Base-by-base conservation (phyloP, 768 basidiomycete genomes). In the Suillus tomentosus region DNA sequence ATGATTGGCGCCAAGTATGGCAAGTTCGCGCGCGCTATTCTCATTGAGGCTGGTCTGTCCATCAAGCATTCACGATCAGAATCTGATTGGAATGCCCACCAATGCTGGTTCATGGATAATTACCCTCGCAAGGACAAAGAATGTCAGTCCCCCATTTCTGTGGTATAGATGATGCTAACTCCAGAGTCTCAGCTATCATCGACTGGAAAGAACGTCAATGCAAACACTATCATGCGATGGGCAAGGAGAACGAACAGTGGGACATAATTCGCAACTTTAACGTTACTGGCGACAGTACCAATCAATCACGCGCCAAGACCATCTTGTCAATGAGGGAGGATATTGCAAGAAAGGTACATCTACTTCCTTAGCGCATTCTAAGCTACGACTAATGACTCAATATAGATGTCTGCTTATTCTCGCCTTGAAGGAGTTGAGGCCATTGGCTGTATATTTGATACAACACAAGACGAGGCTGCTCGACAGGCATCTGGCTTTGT, bases 21-120 rank as follows among this genome's bases (percentile, higher is more conserved):
- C 54, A 56, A 56, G 54, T 34, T 17, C 1, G 14, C 2, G 1
- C 54, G 27, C 1, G 5, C 13, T 39, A 56, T 56, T 39, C 54
- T 56, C 27, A 56, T 56, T 22, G 54, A 56, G 54, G 54, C 54
- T 19, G 54, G 54, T 5, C 54, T 56, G 27, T 31, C 31, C 17
- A 31, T 56, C 54, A 56, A 56, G 27, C 54, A 31, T 56, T 34
- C 54, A 19, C 6, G 13, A 22, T 47, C 45, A 47, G 45, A 47
- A n/a, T 47, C 45, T 22, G 45, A 47, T 47, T 47, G 45, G 45
- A 47, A 22, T 47, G 45, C 45, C 45, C 45, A 47, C 45, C 45
- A 47, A 47, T 3, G n/a, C 45, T 47, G 45, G n/a, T 47, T 47
- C 45, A 47, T 47, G n/a, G 45, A 47, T 47, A 47, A 47, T 22